A percentile compares a stretch with the other conserved stretches of the same genome.
Conservation (phyloP, 2,329 filamentous ascomycete genomes). For the Macrophomina phaseolina region DNA sequence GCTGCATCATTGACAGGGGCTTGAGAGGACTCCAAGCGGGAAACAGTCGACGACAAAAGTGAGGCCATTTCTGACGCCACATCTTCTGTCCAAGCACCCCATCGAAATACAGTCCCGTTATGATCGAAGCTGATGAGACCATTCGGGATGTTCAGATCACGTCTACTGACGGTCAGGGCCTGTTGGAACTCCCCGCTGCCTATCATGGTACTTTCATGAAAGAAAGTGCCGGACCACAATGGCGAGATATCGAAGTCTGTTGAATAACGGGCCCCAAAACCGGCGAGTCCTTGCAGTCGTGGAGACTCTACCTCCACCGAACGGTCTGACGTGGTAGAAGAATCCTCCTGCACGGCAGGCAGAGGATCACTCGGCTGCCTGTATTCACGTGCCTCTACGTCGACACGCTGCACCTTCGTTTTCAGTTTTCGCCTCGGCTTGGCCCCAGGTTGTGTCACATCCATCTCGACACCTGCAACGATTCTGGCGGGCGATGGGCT, state of each 20-base stretch:
- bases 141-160: slow-evolving; percentile 52
- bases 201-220: slow-evolving; percentile 62
- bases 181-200: slow-evolving; percentile 61
- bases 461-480: not conserved
- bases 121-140: slow-evolving; percentile 47
- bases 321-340: not conserved
- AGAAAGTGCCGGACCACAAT: slow-evolving; percentile 59
- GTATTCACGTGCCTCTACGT: slow-evolving; percentile 53
- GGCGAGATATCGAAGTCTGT: slow-evolving; percentile 60
- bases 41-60: slow-evolving; percentile 37
- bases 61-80: slow-evolving; percentile 54
- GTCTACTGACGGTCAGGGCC: slow-evolving; percentile 47
- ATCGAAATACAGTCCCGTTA: slow-evolving; percentile 46
- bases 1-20: not conserved
- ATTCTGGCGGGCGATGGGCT: not conserved
- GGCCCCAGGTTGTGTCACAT: not conserved
- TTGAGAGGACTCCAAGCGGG: slow-evolving; percentile 25
- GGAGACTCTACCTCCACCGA: slow-evolving; percentile 20
- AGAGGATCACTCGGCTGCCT: slow-evolving; percentile 51
- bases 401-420: slow-evolving; percentile 51
- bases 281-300: slow-evolving; percentile 51
- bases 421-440: slow-evolving; percentile 39
- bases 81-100: slow-evolving; percentile 62
- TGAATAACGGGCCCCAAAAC: slow-evolving; percentile 57
- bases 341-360: slow-evolving; percentile 24